phyloP scores from a whole-genome alignment of 345 rosid genomes.

The Pistacia integerrima region DNA sequence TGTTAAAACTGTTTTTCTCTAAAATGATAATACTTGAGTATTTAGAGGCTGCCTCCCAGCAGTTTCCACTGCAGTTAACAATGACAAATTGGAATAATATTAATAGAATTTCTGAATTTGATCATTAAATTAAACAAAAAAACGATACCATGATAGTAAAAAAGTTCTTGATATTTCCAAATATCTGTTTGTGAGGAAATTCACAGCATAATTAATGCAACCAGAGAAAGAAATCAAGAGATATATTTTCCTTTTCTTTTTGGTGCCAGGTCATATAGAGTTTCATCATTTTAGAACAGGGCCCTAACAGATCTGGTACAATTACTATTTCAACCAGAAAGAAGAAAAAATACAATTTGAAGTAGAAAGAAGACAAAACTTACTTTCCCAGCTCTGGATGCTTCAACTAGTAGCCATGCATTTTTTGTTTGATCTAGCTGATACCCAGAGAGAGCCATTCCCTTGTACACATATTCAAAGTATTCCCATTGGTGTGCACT shows the following conservation, averaged over 20 bases:
- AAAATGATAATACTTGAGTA: neutral
- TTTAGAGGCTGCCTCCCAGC: neutral
- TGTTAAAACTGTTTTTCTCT: neutral
- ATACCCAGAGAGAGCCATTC: constrained; percentile 70
- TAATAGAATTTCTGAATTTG: neutral
- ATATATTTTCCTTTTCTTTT: neutral
- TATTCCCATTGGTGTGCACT: constrained; percentile 87
- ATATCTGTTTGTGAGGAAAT: neutral
- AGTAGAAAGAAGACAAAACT: constrained; percentile 17
- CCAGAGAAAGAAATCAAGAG: neutral
- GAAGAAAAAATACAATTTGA: constrained; percentile 1
- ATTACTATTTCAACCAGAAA: neutral
- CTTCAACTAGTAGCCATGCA: constrained; percentile 61
- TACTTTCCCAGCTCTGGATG: constrained; percentile 90
- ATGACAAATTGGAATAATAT: neutral
- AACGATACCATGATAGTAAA: too few species aligned
- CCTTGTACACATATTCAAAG: constrained; percentile 82
- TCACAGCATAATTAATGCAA: neutral
- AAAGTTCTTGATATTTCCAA: too few species aligned
- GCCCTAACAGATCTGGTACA: neutral
- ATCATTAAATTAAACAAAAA: neutral
- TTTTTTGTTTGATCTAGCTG: constrained; percentile 69
- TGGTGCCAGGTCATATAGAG: neutral
- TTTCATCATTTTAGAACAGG: neutral
- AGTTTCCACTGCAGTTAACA: neutral